phyloP scores from a whole-genome alignment of 2,329 filamentous ascomycete genomes.

The Zasmidium cellare region DNA sequence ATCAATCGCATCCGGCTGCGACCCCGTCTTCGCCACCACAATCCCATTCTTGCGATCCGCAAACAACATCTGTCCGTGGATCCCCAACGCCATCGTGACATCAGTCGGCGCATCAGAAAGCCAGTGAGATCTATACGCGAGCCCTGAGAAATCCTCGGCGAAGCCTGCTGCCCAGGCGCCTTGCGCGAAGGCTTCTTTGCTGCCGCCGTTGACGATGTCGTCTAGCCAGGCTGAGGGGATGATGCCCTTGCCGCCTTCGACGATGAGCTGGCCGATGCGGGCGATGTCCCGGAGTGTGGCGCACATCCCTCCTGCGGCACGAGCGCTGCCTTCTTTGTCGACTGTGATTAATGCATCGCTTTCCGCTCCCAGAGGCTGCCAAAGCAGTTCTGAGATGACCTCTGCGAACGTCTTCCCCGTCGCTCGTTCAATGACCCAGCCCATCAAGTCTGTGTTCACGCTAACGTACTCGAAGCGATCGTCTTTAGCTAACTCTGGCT shows the following conservation, averaged over 20 bases:
- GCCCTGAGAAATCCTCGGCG: not conserved
- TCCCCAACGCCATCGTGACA: constrained; percentile 18
- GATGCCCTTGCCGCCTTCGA: constrained; percentile 13
- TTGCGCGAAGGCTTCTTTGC: constrained; percentile 12
- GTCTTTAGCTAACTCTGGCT: constrained; percentile 9
- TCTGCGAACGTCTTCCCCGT: constrained; percentile 20
- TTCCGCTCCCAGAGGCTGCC: constrained; percentile 28
- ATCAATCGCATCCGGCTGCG: constrained; percentile 12
- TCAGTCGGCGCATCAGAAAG: constrained; percentile 11
- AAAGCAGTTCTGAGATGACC: constrained; percentile 21
- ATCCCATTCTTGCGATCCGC: constrained; percentile 24
- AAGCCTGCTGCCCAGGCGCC: constrained; percentile 16
- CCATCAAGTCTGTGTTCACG: constrained; percentile 27
- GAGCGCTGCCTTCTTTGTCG: constrained; percentile 19
- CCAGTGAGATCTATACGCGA: constrained; percentile 23
- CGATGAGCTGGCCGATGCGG: constrained; percentile 20
- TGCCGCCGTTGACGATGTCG: constrained; percentile 21
- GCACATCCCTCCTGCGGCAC: constrained; percentile 25
- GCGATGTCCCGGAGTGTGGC: constrained; percentile 25
- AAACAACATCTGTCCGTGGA: constrained; percentile 24
- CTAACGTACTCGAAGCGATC: constrained; percentile 25
- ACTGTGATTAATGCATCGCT: constrained; percentile 21
- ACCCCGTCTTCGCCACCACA: constrained; percentile 25
- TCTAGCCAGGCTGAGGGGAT: constrained; percentile 23
- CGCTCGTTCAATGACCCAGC: constrained; percentile 26